phyloP scores from a whole-genome alignment of 441 rosid genomes.

The Erodium texanum region DNA sequence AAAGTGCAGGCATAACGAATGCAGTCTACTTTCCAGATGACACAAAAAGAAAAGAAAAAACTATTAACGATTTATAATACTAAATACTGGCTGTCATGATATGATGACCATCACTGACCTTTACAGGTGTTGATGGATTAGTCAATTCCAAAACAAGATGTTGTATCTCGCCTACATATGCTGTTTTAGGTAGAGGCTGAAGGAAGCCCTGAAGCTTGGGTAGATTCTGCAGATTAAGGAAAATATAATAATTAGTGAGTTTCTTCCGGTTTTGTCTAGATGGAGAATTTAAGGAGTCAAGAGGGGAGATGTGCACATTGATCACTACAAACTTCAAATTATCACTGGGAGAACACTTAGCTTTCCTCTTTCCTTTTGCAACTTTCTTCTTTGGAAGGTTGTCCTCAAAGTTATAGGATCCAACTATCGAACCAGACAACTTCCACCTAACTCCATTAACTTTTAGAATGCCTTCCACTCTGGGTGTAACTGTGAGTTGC shows the following conservation, averaged over 20 bases:
- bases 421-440: conserved; percentile 68
- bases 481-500: conserved; percentile 77
- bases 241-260: conserved; percentile 6
- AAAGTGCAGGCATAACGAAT: neutral
- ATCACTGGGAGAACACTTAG: conserved; percentile 39
- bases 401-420: conserved; percentile 58
- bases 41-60: neutral
- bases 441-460: conserved; percentile 92
- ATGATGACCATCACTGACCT: conserved; percentile 38
- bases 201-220: conserved; percentile 88
- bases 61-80: conserved; percentile 3
- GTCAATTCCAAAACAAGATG: conserved; percentile 66
- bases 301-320: conserved; percentile 38
- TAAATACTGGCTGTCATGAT: neutral
- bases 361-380: conserved; percentile 46
- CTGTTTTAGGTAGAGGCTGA: conserved; percentile 51
- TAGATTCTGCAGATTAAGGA: conserved; percentile 42
- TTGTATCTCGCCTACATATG: conserved; percentile 69
- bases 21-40: neutral
- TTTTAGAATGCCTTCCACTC: conserved; percentile 74
- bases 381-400: conserved; percentile 42
- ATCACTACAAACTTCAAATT: conserved; percentile 72
- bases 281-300: conserved; percentile 12
- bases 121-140: conserved; percentile 66
- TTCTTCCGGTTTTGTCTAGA: conserved; percentile 13